Evolutionary conservation across 2,329 filamentous ascomycete species (phyloP).

Genomic region (Phaeosphaeriaceae sp.): DNA sequence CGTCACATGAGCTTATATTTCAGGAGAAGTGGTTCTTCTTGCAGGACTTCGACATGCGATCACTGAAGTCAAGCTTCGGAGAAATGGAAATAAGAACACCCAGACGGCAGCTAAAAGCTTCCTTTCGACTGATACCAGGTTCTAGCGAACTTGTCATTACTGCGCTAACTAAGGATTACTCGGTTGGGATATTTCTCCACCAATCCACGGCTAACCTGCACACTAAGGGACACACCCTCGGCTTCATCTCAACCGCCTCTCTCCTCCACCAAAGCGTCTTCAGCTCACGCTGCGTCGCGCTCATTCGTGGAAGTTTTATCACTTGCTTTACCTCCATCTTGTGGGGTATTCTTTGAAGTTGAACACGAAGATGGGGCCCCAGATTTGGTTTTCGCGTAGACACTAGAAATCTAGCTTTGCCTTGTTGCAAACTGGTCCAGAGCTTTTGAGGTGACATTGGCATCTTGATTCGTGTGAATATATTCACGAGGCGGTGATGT

Average conservation of each 20-base stretch:
- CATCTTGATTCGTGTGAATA: slow-evolving; percentile 42
- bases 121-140: slow-evolving; percentile 12
- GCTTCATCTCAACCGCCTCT: slow-evolving; percentile 12
- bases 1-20: background rate
- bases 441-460: slow-evolving; percentile 26
- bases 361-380: slow-evolving; percentile 31
- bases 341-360: slow-evolving; percentile 18
- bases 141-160: slow-evolving; percentile 31
- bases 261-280: slow-evolving; percentile 1
- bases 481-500: slow-evolving; percentile 16
- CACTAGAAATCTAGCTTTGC: slow-evolving; percentile 4
- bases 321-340: slow-evolving; percentile 12
- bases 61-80: slow-evolving; percentile 2
- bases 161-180: slow-evolving; percentile 15
- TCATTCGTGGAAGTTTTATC: slow-evolving; percentile 38
- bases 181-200: slow-evolving; percentile 19
- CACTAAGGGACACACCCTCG: slow-evolving; percentile 19
- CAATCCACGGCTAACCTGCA: slow-evolving; percentile 16
- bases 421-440: slow-evolving; percentile 20
- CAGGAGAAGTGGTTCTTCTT: background rate
- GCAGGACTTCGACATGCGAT: background rate
- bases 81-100: slow-evolving; percentile 24
- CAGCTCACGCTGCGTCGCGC: slow-evolving; percentile 5
- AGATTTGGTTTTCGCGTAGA: slow-evolving; percentile 23
- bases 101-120: slow-evolving; percentile 34